phyloP scores from a whole-genome alignment of 495 filamentous ascomycete genomes.

The Penicillium diatomitis region DNA sequence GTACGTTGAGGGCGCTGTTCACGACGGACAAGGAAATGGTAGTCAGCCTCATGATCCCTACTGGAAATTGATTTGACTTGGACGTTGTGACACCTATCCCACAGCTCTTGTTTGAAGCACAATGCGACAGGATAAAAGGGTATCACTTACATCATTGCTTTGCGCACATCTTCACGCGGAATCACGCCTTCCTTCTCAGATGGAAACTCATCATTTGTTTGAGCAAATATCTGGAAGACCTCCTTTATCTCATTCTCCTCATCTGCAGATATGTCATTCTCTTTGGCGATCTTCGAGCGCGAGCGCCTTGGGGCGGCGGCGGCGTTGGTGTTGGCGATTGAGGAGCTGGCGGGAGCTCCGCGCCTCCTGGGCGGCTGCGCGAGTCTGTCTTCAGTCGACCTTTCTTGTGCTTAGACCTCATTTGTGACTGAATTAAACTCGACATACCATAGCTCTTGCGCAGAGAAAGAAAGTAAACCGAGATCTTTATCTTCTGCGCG shows the following conservation, averaged over 20 bases:
- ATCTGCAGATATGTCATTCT: slow-evolving; percentile 70
- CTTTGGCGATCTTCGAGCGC: slow-evolving; percentile 77
- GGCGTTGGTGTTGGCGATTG: slow-evolving; percentile 3
- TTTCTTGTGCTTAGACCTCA: background rate
- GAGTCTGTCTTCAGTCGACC: background rate
- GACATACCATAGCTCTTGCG: background rate
- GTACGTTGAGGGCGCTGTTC: slow-evolving; percentile 62
- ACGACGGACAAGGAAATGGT: too few species aligned
- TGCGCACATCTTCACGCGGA: slow-evolving; percentile 64
- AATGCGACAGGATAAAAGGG: slow-evolving; percentile 3
- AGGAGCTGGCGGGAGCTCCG: slow-evolving; percentile 19
- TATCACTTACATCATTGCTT: slow-evolving; percentile 64
- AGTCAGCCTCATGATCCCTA: too few species aligned
- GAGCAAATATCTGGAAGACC: slow-evolving; percentile 73
- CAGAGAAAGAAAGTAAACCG: background rate
- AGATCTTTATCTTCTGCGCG: too few species aligned
- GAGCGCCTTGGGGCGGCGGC: slow-evolving; percentile 33
- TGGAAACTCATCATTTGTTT: slow-evolving; percentile 46
- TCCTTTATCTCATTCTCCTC: slow-evolving; percentile 88
- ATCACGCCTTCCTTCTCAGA: slow-evolving; percentile 67
- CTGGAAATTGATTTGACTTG: background rate
- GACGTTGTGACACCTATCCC: background rate
- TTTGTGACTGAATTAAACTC: too few species aligned
- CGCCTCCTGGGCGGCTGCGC: slow-evolving; percentile 34
- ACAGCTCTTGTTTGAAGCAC: background rate